A percentile compares a stretch with the other conserved stretches of the same genome.
Conservation (phyloP, 2,329 filamentous ascomycete genomes). For the Neonectria punicea region DNA sequence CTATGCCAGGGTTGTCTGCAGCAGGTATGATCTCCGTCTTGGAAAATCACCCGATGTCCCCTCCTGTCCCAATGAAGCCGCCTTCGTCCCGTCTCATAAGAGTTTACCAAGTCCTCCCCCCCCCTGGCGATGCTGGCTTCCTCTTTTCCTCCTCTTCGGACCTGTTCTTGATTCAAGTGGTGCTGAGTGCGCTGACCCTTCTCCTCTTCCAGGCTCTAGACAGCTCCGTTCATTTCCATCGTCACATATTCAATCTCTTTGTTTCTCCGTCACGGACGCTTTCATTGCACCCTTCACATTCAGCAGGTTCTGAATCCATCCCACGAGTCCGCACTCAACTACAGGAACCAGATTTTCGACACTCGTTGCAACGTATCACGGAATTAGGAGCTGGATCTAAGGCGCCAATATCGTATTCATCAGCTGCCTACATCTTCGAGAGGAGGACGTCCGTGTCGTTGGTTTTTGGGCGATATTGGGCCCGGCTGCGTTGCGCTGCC, state of each 20-base stretch:
- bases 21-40: constrained; percentile 22
- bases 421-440: background rate
- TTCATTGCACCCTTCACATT: constrained; percentile 43
- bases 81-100: constrained; percentile 19
- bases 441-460: background rate
- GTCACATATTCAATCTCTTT: constrained; percentile 38
- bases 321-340: background rate
- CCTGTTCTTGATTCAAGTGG: constrained; percentile 20
- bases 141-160: constrained; percentile 35
- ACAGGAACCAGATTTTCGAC: background rate
- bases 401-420: background rate
- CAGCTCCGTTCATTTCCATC: constrained; percentile 43
- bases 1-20: constrained; percentile 13
- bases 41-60: constrained; percentile 30
- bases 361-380: background rate
- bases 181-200: constrained; percentile 1
- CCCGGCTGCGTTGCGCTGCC: background rate
- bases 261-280: constrained; percentile 22
- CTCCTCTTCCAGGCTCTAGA: constrained; percentile 35
- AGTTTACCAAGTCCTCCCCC: constrained; percentile 1
- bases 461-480: background rate
- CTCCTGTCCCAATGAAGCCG: constrained; percentile 5
- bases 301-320: constrained; percentile 65
- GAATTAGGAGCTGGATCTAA: background rate
- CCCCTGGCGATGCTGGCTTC: constrained; percentile 5